Percentiles rank a stretch among this genome's conserved stretches.
phyloP scores from a whole-genome alignment of 73 alveolate genomes.

The Effrenium voratum region DNA sequence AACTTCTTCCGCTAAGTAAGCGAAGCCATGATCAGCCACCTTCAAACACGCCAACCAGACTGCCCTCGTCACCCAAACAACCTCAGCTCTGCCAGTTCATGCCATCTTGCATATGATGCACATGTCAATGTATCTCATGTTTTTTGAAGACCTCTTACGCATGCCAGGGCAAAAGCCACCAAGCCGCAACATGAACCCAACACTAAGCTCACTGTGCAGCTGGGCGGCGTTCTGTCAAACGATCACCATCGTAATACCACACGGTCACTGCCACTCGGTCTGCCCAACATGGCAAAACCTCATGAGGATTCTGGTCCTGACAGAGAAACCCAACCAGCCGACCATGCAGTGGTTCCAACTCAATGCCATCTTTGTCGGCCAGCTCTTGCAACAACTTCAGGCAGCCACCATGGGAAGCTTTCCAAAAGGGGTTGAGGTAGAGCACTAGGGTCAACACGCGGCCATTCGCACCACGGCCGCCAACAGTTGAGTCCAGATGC shows the following conservation, averaged over 20 bases:
- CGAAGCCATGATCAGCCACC: slow-evolving; percentile 42
- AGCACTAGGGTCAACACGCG: slow-evolving; percentile 68
- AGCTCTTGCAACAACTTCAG: slow-evolving; percentile 38
- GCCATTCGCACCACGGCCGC: slow-evolving; percentile 56
- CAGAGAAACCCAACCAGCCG: slow-evolving; percentile 64
- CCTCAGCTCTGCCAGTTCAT: too few relatives aligned
- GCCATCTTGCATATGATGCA: too few relatives aligned
- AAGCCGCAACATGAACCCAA: too few relatives aligned
- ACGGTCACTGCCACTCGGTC: slow-evolving; percentile 81
- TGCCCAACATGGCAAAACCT: slow-evolving; percentile 49
- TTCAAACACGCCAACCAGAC: slow-evolving; percentile 49
- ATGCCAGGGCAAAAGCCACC: too few relatives aligned
- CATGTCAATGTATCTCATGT: too few relatives aligned
- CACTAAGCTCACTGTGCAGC: too few relatives aligned
- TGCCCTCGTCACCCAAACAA: slow-evolving; percentile 29
- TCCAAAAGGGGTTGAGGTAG: slow-evolving; percentile 73
- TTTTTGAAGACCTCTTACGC: too few relatives aligned
- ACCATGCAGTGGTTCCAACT: slow-evolving; percentile 77
- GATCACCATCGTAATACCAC: slow-evolving; percentile 86
- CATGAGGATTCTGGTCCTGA: slow-evolving; percentile 73
- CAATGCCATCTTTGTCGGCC: slow-evolving; percentile 52
- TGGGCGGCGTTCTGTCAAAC: slow-evolving; percentile 45
- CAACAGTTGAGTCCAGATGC: slow-evolving; percentile 68
- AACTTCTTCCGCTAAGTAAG: neutral
- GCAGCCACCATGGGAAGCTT: slow-evolving; percentile 41